Conservation (phyloP, 371 early-diverging fungal species). For the Entomophthora muscae region DNA sequence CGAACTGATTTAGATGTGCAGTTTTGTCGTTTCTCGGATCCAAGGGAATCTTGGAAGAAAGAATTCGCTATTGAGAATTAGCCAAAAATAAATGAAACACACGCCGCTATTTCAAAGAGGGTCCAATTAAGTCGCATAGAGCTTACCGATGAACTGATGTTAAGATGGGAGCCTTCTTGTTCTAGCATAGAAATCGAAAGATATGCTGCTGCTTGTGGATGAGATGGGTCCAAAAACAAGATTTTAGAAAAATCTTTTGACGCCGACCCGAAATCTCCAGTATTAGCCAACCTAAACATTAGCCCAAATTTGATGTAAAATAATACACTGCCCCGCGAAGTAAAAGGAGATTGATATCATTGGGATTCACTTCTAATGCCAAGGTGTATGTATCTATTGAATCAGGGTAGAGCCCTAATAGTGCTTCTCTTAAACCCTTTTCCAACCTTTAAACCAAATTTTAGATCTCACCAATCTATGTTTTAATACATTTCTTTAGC, state of each 20-base stretch:
- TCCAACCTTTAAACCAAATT: neutral
- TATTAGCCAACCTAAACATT: neutral
- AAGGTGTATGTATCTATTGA: neutral
- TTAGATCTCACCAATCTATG: neutral
- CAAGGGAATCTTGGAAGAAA: neutral
- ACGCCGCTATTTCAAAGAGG: neutral
- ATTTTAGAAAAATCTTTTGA: neutral
- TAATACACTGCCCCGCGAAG: neutral
- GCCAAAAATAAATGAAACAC: neutral
- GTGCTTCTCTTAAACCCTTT: neutral
- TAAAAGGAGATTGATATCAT: neutral
- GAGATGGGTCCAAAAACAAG: neutral
- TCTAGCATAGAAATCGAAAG: neutral
- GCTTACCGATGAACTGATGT: neutral
- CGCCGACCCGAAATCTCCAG: neutral
- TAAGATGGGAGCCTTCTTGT: neutral
- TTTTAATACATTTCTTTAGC: neutral
- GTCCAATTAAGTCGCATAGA: too few relatives aligned
- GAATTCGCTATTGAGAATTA: neutral
- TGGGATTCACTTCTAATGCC: neutral
- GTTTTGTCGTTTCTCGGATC: neutral
- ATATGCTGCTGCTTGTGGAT: neutral
- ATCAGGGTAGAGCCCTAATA: neutral
- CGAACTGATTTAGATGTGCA: neutral
- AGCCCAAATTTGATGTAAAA: neutral